Conservation (phyloP, 768 basidiomycete species). For the Lentinula guzmanii region DNA sequence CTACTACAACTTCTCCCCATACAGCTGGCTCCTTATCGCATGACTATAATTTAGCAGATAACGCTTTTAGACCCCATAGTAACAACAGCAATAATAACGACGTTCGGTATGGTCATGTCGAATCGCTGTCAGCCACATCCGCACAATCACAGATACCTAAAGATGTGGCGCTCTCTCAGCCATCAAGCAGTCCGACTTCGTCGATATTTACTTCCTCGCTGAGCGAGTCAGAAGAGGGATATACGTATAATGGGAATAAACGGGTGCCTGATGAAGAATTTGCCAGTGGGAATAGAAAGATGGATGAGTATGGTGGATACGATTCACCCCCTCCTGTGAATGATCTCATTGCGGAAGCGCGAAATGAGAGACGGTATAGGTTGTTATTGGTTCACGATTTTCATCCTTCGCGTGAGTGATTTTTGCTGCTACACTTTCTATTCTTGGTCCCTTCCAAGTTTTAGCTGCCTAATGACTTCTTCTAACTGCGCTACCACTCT, state of each 20-base stretch:
- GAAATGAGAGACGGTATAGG: slow-evolving; percentile 65
- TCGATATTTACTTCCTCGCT: slow-evolving; percentile 23
- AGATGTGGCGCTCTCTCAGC: slow-evolving; percentile 25
- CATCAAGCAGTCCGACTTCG: slow-evolving; percentile 22
- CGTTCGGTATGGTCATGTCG: neutral
- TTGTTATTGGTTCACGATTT: slow-evolving; percentile 61
- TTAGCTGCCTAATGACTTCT: neutral
- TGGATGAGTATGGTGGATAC: slow-evolving; percentile 24
- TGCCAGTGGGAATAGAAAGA: slow-evolving; percentile 2
- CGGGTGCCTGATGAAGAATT: neutral
- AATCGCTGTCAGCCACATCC: neutral
- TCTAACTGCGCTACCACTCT: neutral
- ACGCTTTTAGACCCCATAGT: too few species aligned
- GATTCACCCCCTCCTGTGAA: slow-evolving; percentile 33
- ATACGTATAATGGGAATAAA: neutral
- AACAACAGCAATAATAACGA: neutral
- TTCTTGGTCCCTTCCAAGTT: neutral
- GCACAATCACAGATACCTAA: slow-evolving; percentile 26
- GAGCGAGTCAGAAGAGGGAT: slow-evolving; percentile 9
- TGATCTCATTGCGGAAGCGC: slow-evolving; percentile 31
- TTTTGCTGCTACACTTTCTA: neutral
- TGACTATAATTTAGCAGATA: neutral
- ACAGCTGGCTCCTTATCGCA: neutral
- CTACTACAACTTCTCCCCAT: neutral
- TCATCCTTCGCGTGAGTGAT: slow-evolving; percentile 55